Percentiles rank a stretch among this genome's conserved stretches.
phyloP scores from a whole-genome alignment of 805 yeast genomes.

The Barnettozyma botsteinii region DNA sequence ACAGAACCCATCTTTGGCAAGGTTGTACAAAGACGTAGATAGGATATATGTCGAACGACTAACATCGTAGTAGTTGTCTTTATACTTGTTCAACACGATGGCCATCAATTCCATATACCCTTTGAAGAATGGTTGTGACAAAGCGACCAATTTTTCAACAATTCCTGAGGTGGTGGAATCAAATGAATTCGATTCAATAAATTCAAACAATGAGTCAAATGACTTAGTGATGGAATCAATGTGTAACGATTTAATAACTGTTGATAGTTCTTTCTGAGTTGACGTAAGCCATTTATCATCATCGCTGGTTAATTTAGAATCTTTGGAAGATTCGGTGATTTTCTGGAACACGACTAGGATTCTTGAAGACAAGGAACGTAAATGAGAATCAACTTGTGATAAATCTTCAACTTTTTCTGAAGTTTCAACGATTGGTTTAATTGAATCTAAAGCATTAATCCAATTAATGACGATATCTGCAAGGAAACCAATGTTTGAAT shows the following conservation, averaged over 20 bases:
- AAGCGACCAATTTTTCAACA: constrained; percentile 43
- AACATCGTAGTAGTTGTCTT: constrained; percentile 44
- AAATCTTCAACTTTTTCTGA: constrained; percentile 12
- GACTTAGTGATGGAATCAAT: constrained; percentile 31
- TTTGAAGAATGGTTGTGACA: constrained; percentile 56
- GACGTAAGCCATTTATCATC: constrained; percentile 65
- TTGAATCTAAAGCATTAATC: constrained; percentile 27
- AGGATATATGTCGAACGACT: constrained; percentile 61
- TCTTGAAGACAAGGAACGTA: constrained; percentile 49
- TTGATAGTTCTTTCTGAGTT: constrained; percentile 40
- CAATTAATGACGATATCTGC: constrained; percentile 44
- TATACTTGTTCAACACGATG: constrained; percentile 38
- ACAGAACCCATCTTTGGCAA: constrained; percentile 85
- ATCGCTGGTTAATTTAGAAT: constrained; percentile 30
- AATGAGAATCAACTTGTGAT: constrained; percentile 38
- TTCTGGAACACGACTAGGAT: constrained; percentile 67
- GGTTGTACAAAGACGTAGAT: constrained; percentile 45
- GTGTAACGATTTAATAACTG: constrained; percentile 39
- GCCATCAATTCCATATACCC: constrained; percentile 51
- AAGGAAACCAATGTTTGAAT: constrained; percentile 37
- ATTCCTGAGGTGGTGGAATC: constrained; percentile 31
- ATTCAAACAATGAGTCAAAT: constrained; percentile 30
- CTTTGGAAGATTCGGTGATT: constrained; percentile 19
- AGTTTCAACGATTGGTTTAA: background rate
- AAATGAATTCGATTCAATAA: constrained; percentile 34